Evolutionary conservation across 805 yeast species (phyloP).

Genomic region (Pichia ethanolica): DNA sequence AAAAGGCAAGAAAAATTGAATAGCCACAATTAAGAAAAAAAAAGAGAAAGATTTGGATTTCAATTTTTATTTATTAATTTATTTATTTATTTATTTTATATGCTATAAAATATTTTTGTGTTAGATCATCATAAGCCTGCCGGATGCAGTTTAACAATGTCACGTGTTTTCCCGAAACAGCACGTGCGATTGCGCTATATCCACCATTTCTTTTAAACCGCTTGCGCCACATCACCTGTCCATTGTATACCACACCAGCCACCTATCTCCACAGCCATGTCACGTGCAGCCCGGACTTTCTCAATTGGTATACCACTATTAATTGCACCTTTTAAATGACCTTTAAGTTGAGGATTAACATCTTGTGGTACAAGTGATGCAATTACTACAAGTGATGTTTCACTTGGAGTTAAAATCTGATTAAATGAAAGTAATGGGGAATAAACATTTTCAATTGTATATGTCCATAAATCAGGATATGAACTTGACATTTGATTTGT

Average conservation of each 20-base stretch:
- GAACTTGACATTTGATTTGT: conserved; percentile 59
- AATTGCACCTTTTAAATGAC: conserved; percentile 80
- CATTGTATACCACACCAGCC: conserved; percentile 70
- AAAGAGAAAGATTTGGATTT: too few species aligned
- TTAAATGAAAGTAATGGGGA: conserved; percentile 68
- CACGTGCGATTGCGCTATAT: not conserved
- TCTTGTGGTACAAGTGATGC: conserved; percentile 85
- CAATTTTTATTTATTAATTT: too few species aligned
- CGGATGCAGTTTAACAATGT: not conserved
- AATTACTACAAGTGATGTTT: conserved; percentile 70
- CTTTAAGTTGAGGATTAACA: conserved; percentile 87
- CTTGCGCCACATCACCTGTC: conserved; percentile 44
- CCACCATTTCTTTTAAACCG: not conserved
- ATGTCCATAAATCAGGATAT: conserved; percentile 81
- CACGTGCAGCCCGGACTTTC: conserved; percentile 53
- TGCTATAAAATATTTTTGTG: too few species aligned
- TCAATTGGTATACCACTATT: conserved; percentile 67
- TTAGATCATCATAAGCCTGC: not conserved
- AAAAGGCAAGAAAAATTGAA: too few species aligned
- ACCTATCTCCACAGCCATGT: conserved; percentile 55
- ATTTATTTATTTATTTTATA: too few species aligned
- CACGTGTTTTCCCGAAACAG: not conserved
- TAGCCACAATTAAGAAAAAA: too few species aligned
- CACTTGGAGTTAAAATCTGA: conserved; percentile 53
- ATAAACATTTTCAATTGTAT: conserved; percentile 65